phyloP scores from a whole-genome alignment of 1,139 yeast genomes.

The Kodamaea fungicola region DNA sequence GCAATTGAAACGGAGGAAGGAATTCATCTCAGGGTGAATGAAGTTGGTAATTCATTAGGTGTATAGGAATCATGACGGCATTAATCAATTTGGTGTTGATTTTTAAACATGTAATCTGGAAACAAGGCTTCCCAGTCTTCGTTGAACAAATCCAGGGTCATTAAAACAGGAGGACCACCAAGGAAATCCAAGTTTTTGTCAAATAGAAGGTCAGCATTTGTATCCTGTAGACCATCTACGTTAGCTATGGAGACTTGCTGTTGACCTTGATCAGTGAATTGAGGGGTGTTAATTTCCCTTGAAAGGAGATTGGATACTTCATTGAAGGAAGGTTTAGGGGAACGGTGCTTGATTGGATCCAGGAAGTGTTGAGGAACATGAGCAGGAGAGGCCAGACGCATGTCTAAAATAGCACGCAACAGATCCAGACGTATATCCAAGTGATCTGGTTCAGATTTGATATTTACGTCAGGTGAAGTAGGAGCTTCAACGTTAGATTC shows the following conservation, averaged over 20 bases:
- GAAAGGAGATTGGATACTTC: background rate
- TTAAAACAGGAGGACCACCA: slow-evolving; percentile 53
- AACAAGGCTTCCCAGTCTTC: slow-evolving; percentile 52
- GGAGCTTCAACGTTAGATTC: slow-evolving; percentile 6
- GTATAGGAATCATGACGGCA: slow-evolving; percentile 1
- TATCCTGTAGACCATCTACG: slow-evolving; percentile 14
- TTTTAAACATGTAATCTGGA: slow-evolving; percentile 33
- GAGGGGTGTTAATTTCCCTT: background rate
- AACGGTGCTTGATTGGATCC: background rate
- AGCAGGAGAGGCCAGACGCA: background rate
- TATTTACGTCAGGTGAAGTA: background rate
- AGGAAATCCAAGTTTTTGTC: slow-evolving; percentile 37
- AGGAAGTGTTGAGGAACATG: background rate
- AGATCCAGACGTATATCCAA: too few species aligned
- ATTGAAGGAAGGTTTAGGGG: background rate
- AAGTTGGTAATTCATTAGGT: too few species aligned
- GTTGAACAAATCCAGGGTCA: slow-evolving; percentile 49
- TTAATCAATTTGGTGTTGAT: slow-evolving; percentile 7
- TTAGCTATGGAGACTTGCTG: slow-evolving; percentile 2
- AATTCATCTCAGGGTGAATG: background rate
- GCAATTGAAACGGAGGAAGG: background rate
- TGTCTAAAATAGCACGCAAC: too few species aligned
- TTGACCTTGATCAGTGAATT: background rate
- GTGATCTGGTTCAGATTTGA: background rate
- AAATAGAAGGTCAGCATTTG: slow-evolving; percentile 20